Percentiles rank a stretch among this genome's conserved stretches.
Evolutionary conservation across 768 basidiomycete genomes (phyloP).

Genomic region (Suillus subluteus): DNA sequence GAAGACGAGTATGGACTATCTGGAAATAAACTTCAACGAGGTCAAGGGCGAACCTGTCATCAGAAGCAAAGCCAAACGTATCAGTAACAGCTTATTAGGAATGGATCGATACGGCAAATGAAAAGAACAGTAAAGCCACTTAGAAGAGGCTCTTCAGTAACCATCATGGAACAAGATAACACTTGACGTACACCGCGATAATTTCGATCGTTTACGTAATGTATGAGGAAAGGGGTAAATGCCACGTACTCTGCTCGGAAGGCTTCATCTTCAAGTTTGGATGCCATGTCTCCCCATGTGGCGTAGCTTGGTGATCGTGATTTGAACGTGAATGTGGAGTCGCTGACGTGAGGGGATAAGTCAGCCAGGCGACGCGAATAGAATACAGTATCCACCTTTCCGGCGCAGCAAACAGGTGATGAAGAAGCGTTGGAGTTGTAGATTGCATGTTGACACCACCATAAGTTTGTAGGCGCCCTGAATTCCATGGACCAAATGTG

Average conservation of each 20-base stretch:
- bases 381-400: constrained; percentile 50
- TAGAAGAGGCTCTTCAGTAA: constrained; percentile 21
- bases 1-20: constrained; percentile 86
- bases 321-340: constrained; percentile 38
- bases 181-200: constrained; percentile 30
- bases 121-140: constrained; percentile 23
- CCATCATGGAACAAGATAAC: constrained; percentile 20
- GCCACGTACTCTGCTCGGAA: constrained; percentile 83
- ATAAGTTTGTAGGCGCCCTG: constrained; percentile 36
- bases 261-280: constrained; percentile 68
- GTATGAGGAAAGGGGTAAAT: constrained; percentile 31
- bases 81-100: constrained; percentile 17
- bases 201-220: constrained; percentile 34
- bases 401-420: constrained; percentile 77
- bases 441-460: constrained; percentile 60
- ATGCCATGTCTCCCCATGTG: constrained; percentile 76
- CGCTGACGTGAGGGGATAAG: constrained; percentile 35
- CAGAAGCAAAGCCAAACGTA: constrained; percentile 15
- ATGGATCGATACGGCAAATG: constrained; percentile 32
- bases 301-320: constrained; percentile 55
- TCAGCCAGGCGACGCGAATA: constrained; percentile 17
- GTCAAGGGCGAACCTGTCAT: constrained; percentile 82
- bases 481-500: constrained; percentile 30
- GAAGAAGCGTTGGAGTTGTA: constrained; percentile 66
- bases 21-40: constrained; percentile 96